Conservation (phyloP, 352 stramenopile genomes). For the Globisporangium sylvaticum region DNA sequence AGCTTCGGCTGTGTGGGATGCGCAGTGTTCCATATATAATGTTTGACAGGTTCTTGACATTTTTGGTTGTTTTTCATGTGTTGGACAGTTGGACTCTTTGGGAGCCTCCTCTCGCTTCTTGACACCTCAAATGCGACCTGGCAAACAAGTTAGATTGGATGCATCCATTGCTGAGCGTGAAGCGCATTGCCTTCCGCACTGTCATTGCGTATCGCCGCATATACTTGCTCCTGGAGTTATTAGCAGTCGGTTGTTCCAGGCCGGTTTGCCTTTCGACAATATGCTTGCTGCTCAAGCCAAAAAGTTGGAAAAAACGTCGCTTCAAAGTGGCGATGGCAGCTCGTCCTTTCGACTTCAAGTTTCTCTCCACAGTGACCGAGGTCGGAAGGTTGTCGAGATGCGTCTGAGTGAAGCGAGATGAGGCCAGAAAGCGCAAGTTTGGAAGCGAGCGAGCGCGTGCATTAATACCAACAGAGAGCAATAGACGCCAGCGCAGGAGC, state of each 20-base stretch:
- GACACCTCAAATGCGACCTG: not conserved
- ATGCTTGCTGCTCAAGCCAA: not conserved
- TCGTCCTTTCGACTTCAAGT: not conserved
- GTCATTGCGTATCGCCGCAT: too few species aligned
- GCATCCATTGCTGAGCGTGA: too few species aligned
- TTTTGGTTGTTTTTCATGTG: not conserved
- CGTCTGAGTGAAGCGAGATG: not conserved
- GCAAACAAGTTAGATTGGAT: too few species aligned
- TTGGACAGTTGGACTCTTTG: slow-evolving; percentile 4
- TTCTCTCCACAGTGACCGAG: not conserved
- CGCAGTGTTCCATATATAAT: not conserved
- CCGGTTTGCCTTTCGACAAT: too few species aligned
- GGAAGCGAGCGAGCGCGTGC: not conserved
- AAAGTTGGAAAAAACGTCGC: not conserved
- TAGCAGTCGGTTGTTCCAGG: too few species aligned
- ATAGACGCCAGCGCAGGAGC: not conserved
- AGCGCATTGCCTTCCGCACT: too few species aligned
- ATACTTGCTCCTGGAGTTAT: too few species aligned
- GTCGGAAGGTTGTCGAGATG: not conserved
- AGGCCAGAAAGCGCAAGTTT: not conserved
- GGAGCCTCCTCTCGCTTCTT: too few species aligned
- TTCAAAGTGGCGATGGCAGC: not conserved
- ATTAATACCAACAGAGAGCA: not conserved
- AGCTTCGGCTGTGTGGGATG: not conserved
- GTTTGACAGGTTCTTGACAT: not conserved